Base-by-base conservation (phyloP, 2,329 filamentous ascomycete species). In the Knufia petricola region DNA sequence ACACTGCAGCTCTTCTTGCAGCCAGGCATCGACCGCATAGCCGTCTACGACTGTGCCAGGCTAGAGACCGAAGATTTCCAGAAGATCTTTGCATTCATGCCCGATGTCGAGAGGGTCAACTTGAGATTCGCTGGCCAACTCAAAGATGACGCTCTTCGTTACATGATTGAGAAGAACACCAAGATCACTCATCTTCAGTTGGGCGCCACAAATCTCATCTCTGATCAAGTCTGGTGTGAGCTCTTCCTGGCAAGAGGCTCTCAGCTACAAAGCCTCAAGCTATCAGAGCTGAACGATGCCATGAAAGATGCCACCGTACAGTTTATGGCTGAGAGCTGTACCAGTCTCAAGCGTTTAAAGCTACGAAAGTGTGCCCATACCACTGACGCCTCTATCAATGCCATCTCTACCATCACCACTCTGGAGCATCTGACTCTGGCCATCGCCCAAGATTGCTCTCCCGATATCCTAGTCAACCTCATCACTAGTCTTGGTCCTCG, bases 91-190 rank as follows among this genome's bases (percentile, higher is more conserved):
- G 83, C 87, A 45, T 75, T 80, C 2, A 81, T 85, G 50, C 80
- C 85, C 0, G 73, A 73, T 4, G 69, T 95, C 47, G 79, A 79
- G 58, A 76, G 75, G 37, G 73, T 95, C 49, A 84, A 87, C 55
- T 69, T 94, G 9, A 81, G 84, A 42, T 90, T 89, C 59, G 87
- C 83, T n/a, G 85, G 92, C 43, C 89, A 95, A 61, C 84, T 95
- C 72, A 95, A 94, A 65, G 85, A 95, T 59, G 73, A 74, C 32
- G 84, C 88, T 36, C 76, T 95, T 65, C 78, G 87, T 46, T 95
- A 90, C 63, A 77, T 95, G 60, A 71, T 86, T 17, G 80, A 81
- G 48, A 84, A 86, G 41, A 76, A 84, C 43, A 76, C 79, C 43
- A 66, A 76, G 7, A 71, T 95, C n/a, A 77, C 81, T 51, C 75